Evolutionary conservation across 1,139 yeast species (phyloP).

Genomic region (Sugiyamaella xylanicola): DNA sequence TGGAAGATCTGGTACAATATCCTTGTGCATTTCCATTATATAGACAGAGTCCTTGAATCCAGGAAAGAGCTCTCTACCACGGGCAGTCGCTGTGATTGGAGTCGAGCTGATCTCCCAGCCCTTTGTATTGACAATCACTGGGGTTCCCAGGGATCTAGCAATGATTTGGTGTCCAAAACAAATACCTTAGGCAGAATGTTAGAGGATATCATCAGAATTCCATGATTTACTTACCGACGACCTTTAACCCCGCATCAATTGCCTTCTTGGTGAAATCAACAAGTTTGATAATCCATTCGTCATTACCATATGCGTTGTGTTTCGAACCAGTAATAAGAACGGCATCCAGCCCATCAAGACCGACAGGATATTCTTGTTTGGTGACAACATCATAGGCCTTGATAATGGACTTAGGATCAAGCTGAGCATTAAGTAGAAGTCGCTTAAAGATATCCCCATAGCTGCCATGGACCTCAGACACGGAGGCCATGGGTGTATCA

Average conservation of each 20-base stretch:
- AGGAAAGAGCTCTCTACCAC: slow-evolving; percentile 44
- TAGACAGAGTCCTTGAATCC: slow-evolving; percentile 38
- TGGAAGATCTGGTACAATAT: slow-evolving; percentile 60
- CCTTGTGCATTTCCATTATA: slow-evolving; percentile 71
- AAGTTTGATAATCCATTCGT: slow-evolving; percentile 56
- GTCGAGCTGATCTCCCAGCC: slow-evolving; percentile 80
- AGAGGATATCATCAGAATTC: slow-evolving; percentile 38
- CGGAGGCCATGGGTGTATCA: slow-evolving; percentile 37
- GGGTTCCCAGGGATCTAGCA: slow-evolving; percentile 64
- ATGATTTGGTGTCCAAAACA: slow-evolving; percentile 89
- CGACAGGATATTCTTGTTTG: slow-evolving; percentile 46
- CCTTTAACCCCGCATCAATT: slow-evolving; percentile 36
- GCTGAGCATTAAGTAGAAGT: slow-evolving; percentile 38
- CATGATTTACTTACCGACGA: slow-evolving; percentile 29
- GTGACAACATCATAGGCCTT: slow-evolving; percentile 52
- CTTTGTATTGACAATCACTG: slow-evolving; percentile 55
- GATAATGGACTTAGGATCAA: slow-evolving; percentile 32
- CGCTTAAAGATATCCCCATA: slow-evolving; percentile 43
- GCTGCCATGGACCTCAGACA: slow-evolving; percentile 35
- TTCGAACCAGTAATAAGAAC: slow-evolving; percentile 68
- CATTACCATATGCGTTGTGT: slow-evolving; percentile 57
- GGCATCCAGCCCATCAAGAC: slow-evolving; percentile 46
- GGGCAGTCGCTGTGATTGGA: slow-evolving; percentile 51
- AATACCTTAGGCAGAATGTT: slow-evolving; percentile 45
- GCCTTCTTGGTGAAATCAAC: slow-evolving; percentile 44